phyloP scores from a whole-genome alignment of 148 eudicot genomes.

The Heliamphora exappendiculata region DNA sequence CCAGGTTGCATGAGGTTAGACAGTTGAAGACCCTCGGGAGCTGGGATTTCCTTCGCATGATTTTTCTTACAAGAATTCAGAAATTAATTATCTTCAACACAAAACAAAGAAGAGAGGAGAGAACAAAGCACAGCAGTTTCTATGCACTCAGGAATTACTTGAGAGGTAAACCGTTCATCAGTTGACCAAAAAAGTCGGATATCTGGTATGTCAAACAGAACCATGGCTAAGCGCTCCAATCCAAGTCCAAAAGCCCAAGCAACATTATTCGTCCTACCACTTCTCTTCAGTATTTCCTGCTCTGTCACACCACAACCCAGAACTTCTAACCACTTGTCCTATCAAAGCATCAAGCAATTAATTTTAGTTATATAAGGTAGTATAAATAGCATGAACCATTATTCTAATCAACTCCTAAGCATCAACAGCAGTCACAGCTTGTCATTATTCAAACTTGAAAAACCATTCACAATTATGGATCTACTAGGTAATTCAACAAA shows the following conservation, averaged over 20 bases:
- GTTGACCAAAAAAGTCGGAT: slow-evolving; percentile 91
- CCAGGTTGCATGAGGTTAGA: neutral
- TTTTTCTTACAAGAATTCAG: neutral
- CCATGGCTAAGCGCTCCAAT: slow-evolving; percentile 95
- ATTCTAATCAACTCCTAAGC: neutral
- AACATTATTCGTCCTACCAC: slow-evolving; percentile 53
- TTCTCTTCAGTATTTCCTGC: slow-evolving; percentile 81
- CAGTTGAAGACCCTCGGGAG: neutral
- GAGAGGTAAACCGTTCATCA: slow-evolving; percentile 91
- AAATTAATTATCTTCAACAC: neutral
- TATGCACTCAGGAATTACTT: slow-evolving; percentile 33
- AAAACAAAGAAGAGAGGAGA: neutral
- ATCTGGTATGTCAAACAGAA: slow-evolving; percentile 89
- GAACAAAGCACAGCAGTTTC: neutral
- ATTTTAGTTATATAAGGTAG: neutral
- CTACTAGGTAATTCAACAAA: too few species aligned
- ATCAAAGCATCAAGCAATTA: slow-evolving; percentile 16
- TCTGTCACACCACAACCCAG: slow-evolving; percentile 98
- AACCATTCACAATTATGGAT: too few species aligned
- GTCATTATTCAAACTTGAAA: neutral
- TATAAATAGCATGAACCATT: neutral
- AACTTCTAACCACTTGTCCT: slow-evolving; percentile 98
- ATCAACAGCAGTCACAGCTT: neutral
- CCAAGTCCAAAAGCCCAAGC: slow-evolving; percentile 99
- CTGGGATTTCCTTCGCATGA: neutral